phyloP scores from a whole-genome alignment of 306 rosid species.

The Betula pendula region DNA sequence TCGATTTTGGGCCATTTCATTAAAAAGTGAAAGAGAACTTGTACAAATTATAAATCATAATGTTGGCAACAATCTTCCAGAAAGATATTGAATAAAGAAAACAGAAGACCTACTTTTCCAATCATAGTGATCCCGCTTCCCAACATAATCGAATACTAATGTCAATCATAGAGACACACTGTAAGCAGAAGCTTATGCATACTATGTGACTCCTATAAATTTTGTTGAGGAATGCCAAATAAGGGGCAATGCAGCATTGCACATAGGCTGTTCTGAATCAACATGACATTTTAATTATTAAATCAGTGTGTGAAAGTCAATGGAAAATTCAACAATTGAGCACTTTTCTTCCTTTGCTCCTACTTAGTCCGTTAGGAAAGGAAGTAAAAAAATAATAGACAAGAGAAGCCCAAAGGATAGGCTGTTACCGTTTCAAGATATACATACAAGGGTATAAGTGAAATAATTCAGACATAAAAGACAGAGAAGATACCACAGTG shows the following conservation, averaged over 20 bases:
- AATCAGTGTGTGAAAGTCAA: not conserved
- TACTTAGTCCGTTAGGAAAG: not conserved
- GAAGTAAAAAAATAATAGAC: not conserved
- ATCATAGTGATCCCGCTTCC: constrained; percentile 4
- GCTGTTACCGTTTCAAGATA: not conserved
- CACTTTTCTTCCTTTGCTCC: not conserved
- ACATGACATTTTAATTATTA: not conserved
- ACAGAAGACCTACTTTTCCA: not conserved
- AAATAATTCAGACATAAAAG: constrained; percentile 6
- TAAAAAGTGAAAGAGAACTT: not conserved
- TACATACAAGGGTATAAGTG: not conserved
- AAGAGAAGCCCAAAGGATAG: not conserved
- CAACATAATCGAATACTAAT: constrained; percentile 8
- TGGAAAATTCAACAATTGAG: not conserved
- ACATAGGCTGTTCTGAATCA: not conserved
- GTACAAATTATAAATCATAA: not conserved
- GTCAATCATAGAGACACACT: not conserved
- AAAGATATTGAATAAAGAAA: not conserved
- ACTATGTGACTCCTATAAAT: constrained; percentile 10
- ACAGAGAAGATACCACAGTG: not conserved
- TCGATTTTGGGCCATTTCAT: not conserved
- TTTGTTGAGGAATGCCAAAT: constrained; percentile 5
- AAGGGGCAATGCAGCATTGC: constrained; percentile 5
- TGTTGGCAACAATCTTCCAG: not conserved
- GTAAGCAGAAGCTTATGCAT: constrained; percentile 8